These are phyloP conservation scores for Fusarium sp. DNA, from an alignment of 2,329 filamentous ascomycete genomes.

Conservation along the genomic window DNA sequence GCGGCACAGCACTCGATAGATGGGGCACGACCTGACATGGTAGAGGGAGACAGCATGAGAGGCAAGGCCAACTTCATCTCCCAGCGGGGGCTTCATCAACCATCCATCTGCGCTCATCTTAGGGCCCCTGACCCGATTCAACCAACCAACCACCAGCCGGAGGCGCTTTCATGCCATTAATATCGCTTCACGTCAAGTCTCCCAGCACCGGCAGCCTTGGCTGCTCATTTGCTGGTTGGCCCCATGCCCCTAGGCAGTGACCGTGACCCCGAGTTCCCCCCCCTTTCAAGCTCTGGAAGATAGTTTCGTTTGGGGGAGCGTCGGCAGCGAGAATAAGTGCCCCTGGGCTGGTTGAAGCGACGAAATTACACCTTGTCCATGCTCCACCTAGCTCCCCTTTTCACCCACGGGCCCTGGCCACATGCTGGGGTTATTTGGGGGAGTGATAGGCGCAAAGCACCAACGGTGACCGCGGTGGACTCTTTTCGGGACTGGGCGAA, in stretches of 20 bases:
- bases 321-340: slow-evolving; percentile 25
- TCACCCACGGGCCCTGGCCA: slow-evolving; percentile 29
- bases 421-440: slow-evolving; percentile 21
- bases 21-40: neutral
- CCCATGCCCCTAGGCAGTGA: slow-evolving; percentile 14
- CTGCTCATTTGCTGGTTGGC: slow-evolving; percentile 37
- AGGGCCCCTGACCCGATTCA: slow-evolving; percentile 23
- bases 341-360: slow-evolving; percentile 37
- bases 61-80: slow-evolving; percentile 44
- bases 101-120: slow-evolving; percentile 24
- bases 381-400: slow-evolving; percentile 50
- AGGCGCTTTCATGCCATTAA: slow-evolving; percentile 37
- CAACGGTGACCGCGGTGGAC: slow-evolving; percentile 48
- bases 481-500: slow-evolving; percentile 39
- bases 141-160: slow-evolving; percentile 37
- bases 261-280: slow-evolving; percentile 4
- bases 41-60: slow-evolving; percentile 12
- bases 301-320: slow-evolving; percentile 30
- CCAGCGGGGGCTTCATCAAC: slow-evolving; percentile 29
- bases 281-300: neutral
- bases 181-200: slow-evolving; percentile 42
- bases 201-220: slow-evolving; percentile 23
- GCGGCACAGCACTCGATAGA: neutral
- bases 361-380: slow-evolving; percentile 48
- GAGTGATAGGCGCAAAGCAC: slow-evolving; percentile 44